Conservation (phyloP, 768 basidiomycete species). For the Udeniomyces megalosporus region DNA sequence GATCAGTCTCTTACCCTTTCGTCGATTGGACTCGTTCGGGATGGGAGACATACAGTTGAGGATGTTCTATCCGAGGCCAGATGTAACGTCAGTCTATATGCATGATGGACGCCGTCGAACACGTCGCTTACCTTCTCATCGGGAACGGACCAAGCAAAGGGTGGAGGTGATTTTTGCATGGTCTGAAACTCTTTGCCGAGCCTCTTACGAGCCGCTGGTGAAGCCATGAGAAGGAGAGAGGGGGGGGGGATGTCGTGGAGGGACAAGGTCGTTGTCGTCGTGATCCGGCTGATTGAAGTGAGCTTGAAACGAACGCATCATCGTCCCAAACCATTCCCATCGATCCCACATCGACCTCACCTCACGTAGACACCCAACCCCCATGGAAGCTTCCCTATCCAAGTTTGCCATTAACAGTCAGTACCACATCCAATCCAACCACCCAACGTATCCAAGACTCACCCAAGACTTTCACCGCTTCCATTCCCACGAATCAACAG, state of each 20-base stretch:
- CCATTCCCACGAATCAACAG: no score
- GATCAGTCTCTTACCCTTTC: background rate
- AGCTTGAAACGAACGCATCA: no score
- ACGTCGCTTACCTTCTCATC: slow-evolving; percentile 73
- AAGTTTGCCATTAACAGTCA: no score
- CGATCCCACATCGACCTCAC: no score
- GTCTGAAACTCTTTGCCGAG: slow-evolving; percentile 72
- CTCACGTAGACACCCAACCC: no score
- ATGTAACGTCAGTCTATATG: background rate
- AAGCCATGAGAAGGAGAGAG: slow-evolving; percentile 41
- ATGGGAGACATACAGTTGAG: slow-evolving; percentile 70
- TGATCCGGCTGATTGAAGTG: background rate
- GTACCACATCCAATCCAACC: no score
- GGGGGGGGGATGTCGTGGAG: background rate
- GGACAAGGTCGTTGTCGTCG: background rate
- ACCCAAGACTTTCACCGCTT: no score
- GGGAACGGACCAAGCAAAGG: slow-evolving; percentile 86
- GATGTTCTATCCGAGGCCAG: slow-evolving; percentile 44
- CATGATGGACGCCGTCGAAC: background rate
- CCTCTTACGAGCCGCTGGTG: slow-evolving; percentile 77
- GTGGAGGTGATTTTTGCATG: slow-evolving; percentile 87
- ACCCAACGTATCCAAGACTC: no score
- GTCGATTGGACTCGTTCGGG: no score
- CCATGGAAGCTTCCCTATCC: no score
- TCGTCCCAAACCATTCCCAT: no score